Base-by-base conservation (phyloP, 1,139 yeast species). In the Suhomyces chickasaworum region DNA sequence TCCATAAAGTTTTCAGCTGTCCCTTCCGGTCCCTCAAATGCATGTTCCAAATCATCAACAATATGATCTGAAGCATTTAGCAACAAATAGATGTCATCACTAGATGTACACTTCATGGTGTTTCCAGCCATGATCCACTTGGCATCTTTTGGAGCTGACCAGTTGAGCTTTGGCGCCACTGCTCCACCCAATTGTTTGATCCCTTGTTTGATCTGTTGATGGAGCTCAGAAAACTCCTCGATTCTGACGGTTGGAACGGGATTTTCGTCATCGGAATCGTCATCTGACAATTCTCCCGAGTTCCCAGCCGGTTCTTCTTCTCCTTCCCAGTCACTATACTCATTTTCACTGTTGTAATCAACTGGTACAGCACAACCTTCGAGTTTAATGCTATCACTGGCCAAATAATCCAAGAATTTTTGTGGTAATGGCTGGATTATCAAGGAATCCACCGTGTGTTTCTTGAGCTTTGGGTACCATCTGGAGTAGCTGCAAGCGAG, bases 131-230 rank as follows among this genome's bases (percentile, higher is more conserved):
- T 70, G 27, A 93, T 91, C 99, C 99, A 93, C 1, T 83, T 78
- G 7, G 98, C 89, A 65, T 93, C 99, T 58, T 84, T 86, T 1
- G 99, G 99, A 1, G 97, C 86, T 0, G 97, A 89, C 99, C 99
- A 93, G 69, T 93, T 93, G 54, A 93, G 71, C 60, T 93, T 93
- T 1, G 98, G 98, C 2, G 89, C 75, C 7, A 90, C 90, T 1
- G 82, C 68, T 0, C 86, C 63, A 21, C 87, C 58, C 69, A 78
- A 50, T 68, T 76, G 25, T 45, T 49, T 31, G 73, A 83, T 23
- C 3, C 72, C 62, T 0, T 58, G 51, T 30, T 66, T 66, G 20
- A 93, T 73, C 44, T 72, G 58, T 0, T 68, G 58, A 57, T 90
- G 95, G 20, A 90, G 68, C 1, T 77, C 82, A 7, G 67, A 65